Percentiles rank a stretch among this genome's conserved stretches.
Conservation (phyloP, 2,329 filamentous ascomycete genomes). For the Penicillium psychrosexuale region DNA sequence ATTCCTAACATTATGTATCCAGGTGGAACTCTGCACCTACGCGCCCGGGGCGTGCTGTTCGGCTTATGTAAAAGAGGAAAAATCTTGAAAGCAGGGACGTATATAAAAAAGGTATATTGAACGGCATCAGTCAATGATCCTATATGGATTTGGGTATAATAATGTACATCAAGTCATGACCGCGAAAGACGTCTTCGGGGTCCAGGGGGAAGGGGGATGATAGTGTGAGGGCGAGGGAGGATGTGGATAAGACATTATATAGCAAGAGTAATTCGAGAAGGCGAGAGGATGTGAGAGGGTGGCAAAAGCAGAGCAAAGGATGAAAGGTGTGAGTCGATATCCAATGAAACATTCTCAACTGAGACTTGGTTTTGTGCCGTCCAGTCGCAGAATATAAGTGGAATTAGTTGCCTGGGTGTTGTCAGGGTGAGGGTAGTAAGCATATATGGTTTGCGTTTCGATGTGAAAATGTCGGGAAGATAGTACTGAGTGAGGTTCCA, state of each 20-base stretch:
- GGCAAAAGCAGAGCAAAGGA: not conserved
- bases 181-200: not conserved
- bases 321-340: not conserved
- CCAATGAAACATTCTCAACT: not conserved
- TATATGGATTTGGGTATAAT: slow-evolving; percentile 20
- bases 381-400: not conserved
- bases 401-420: not conserved
- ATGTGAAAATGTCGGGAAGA: not conserved
- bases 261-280: not conserved
- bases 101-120: not conserved
- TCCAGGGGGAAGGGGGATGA: not conserved
- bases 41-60: not conserved
- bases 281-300: not conserved
- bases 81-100: not conserved
- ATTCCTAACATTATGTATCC: not conserved
- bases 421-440: too few species aligned
- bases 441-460: not conserved
- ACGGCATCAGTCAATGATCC: not conserved
- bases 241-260: not conserved
- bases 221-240: not conserved
- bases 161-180: slow-evolving; percentile 25
- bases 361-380: not conserved
- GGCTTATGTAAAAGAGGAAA: not conserved
- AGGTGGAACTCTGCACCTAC: not conserved
- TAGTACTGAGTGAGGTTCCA: too few species aligned